Conservation (phyloP, 805 yeast species). For the Pichia gijzeniarum region DNA sequence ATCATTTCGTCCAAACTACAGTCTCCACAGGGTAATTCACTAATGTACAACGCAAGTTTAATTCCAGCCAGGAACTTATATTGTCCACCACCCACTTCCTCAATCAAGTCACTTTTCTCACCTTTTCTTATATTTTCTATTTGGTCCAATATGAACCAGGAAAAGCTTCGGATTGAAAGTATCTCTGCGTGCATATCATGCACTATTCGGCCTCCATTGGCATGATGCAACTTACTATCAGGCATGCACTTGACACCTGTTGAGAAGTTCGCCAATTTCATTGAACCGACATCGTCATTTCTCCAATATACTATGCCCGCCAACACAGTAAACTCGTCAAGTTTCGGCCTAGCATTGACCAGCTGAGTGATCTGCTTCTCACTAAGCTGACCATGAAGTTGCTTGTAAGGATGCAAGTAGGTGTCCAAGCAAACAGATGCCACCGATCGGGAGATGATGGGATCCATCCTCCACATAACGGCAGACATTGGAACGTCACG, state of each 20-base stretch:
- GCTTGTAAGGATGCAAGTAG: neutral
- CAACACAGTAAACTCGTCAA: conserved; percentile 79
- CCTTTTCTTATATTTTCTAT: conserved; percentile 22
- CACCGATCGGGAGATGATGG: too few species aligned
- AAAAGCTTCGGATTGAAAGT: conserved; percentile 64
- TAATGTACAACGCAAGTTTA: conserved; percentile 52
- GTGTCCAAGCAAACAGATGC: neutral
- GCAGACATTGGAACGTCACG: too few species aligned
- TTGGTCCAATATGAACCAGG: conserved; percentile 50
- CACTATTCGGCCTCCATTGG: conserved; percentile 48
- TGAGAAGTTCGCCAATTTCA: conserved; percentile 1
- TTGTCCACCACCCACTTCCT: conserved; percentile 1
- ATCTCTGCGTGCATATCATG: conserved; percentile 94
- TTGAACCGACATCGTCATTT: neutral
- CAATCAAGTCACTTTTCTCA: conserved; percentile 12
- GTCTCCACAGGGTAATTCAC: conserved; percentile 91
- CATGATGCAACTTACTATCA: conserved; percentile 32
- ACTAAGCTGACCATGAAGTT: neutral
- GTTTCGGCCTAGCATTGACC: conserved; percentile 38
- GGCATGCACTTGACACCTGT: conserved; percentile 86
- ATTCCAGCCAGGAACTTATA: conserved; percentile 33
- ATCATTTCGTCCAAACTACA: conserved; percentile 53
- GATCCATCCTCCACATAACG: too few species aligned
- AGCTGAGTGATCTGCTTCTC: conserved; percentile 1
- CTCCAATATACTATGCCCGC: conserved; percentile 52